Base-by-base conservation (phyloP, 2,329 filamentous ascomycete species). In the Orbilia javanica region DNA sequence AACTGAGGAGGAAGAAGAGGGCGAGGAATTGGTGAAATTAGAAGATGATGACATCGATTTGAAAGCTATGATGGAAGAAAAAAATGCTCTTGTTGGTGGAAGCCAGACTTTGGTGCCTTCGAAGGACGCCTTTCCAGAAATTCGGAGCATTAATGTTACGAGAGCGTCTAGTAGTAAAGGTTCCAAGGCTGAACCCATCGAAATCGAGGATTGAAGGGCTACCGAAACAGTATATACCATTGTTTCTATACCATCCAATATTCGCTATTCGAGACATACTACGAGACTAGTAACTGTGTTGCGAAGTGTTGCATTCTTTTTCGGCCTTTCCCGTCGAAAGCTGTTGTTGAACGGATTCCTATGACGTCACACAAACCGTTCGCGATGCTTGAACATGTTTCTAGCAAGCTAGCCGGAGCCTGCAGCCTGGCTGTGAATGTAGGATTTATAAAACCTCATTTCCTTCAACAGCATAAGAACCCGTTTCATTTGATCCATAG, bases 181-280 rank as follows among this genome's bases (percentile, higher is more conserved):
- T 48, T 29, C 46, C 8, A 31, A 34, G 10, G 13, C 13, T 3
- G 36, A 39, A 15, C 36, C 36, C 1, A 15, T 15, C 2, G 36
- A 39, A 15, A 13, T 39, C 13, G 18, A 4, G 18, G 34, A n/a
- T 27, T 34, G 27, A 42, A 18, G 8, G 15, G n/a, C n/a, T 22
- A 10, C 10, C 7, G 6, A 34, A 22, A 82, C 7, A n/a, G n/a
- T n/a, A n/a, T n/a, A n/a, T n/a, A n/a, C n/a, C n/a, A 91, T 88
- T 3, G 96, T 93, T 83, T 84, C 84, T 6, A 87, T 90, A 66
- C 96, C 93, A 83, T 88, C 90, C 25, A 89, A 95, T 80, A 34
- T 34, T 5, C 31, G 31, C 5, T 34, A 34, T 42, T n/a, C 15
- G 3, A 3, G 13, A n/a, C 39, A 11, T 42, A 42, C 3, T 7